phyloP scores from a whole-genome alignment of 345 rosid species.

The Heritiera fomes region DNA sequence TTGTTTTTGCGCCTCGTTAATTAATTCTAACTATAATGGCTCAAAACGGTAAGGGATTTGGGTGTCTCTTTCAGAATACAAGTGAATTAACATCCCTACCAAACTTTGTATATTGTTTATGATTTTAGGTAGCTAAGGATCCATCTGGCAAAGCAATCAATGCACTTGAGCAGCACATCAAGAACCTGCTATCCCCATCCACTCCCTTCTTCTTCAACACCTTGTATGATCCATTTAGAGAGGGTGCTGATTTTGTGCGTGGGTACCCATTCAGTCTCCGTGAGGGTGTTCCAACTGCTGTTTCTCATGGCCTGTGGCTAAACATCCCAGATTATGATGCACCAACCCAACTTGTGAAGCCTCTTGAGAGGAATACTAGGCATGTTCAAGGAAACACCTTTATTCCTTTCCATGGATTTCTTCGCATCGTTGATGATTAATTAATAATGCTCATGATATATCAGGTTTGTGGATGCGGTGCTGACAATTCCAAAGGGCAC shows the following conservation, averaged over 20 bases:
- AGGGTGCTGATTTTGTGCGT: conserved; percentile 94
- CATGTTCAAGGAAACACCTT: not conserved
- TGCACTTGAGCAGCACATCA: conserved; percentile 94
- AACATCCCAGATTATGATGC: conserved; percentile 99
- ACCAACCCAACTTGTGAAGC: conserved; percentile 98
- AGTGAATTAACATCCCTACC: not conserved
- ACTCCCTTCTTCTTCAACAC: conserved; percentile 96
- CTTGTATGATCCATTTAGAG: conserved; percentile 81
- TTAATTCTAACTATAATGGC: no score
- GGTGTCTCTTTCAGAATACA: not conserved
- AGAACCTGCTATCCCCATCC: conserved; percentile 79
- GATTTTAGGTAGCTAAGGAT: conserved; percentile 73
- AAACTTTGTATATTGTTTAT: conserved; percentile 9
- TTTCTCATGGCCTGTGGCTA: conserved; percentile 98
- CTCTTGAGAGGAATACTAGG: conserved; percentile 89
- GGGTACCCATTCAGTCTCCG: conserved; percentile 96
- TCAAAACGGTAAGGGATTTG: not conserved
- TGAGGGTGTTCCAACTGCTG: conserved; percentile 92
- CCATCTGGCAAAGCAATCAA: conserved; percentile 82
- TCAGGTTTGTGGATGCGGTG: conserved; percentile 85
- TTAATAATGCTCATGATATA: conserved; percentile 9
- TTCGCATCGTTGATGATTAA: not conserved
- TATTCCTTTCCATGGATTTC: not conserved
- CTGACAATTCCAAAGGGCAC: conserved; percentile 93
- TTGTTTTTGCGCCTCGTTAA: not conserved